Evolutionary conservation across 257 asterid genomes (phyloP).

Genomic region (Penstemon barbatus): DNA sequence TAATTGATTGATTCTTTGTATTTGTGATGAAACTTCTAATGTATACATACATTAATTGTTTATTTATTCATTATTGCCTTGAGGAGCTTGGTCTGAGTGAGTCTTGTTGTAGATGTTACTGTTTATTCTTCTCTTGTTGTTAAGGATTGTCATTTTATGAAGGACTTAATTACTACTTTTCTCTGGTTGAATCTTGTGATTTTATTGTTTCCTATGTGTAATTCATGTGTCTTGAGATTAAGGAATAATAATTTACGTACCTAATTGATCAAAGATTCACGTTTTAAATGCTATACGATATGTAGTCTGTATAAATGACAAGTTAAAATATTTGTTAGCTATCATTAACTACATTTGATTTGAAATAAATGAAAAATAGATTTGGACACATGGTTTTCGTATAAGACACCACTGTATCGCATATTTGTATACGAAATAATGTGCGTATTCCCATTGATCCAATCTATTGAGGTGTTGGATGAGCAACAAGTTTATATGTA

Average conservation of each 20-base stretch:
- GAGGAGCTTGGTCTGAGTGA: slow-evolving; percentile 33
- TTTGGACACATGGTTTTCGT: too few relatives aligned
- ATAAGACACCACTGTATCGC: too few relatives aligned
- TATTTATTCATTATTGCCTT: slow-evolving; percentile 25
- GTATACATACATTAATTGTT: slow-evolving; percentile 22
- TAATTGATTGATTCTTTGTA: slow-evolving; percentile 23
- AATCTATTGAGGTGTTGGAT: too few relatives aligned
- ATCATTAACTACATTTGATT: too few relatives aligned
- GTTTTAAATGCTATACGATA: neutral
- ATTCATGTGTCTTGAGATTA: neutral
- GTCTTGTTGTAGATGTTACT: neutral
- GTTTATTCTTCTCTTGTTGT: neutral
- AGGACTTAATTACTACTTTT: slow-evolving; percentile 13
- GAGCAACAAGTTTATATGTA: too few relatives aligned
- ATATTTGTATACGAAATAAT: too few relatives aligned
- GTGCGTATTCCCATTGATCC: too few relatives aligned
- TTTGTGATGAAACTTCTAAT: neutral
- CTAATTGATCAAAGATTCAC: too few relatives aligned
- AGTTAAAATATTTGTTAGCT: too few relatives aligned
- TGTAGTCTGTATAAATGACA: too few relatives aligned
- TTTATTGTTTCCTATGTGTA: slow-evolving; percentile 22
- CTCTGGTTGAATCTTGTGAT: slow-evolving; percentile 37
- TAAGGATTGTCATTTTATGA: slow-evolving; percentile 23
- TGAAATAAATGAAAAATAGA: too few relatives aligned
- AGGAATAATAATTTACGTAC: too few relatives aligned